Conservation (phyloP, 345 rosid genomes). For the Tarenaya hassleriana region DNA sequence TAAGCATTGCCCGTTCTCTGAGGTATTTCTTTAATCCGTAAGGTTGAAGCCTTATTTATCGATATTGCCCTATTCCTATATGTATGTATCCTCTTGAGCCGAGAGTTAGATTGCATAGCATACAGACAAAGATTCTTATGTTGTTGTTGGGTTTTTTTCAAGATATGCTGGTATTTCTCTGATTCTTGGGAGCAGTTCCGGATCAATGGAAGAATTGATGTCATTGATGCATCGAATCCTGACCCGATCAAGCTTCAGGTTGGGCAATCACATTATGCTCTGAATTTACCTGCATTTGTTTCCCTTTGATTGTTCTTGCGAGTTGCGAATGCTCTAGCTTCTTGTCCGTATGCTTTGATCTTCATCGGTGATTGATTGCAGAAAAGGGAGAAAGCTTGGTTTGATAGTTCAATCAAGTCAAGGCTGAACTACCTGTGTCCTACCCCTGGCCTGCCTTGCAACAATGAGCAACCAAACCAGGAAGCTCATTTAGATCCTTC, state of each 20-base stretch:
- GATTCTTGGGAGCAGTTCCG: conserved; percentile 92
- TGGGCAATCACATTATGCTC: not conserved
- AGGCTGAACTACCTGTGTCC: conserved; percentile 61
- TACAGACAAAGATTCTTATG: not conserved
- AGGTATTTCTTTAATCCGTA: conserved; percentile 40
- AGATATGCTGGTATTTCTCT: conserved; percentile 88
- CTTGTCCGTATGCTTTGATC: not conserved
- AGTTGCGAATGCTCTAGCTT: no score
- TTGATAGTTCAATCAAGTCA: conserved; percentile 57
- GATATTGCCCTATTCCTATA: not conserved
- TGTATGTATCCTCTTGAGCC: not conserved
- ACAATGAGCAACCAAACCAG: conserved; percentile 31
- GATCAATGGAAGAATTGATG: conserved; percentile 65
- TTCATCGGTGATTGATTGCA: conserved; percentile 30
- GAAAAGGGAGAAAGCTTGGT: conserved; percentile 83
- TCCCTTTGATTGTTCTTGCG: conserved; percentile 1
- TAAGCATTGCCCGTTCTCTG: conserved; percentile 63
- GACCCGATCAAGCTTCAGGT: conserved; percentile 71
- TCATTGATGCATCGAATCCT: conserved; percentile 57
- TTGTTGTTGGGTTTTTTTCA: not conserved
- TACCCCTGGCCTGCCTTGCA: conserved; percentile 53
- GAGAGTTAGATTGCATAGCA: not conserved
- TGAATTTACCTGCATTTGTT: not conserved
- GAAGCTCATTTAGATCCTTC: conserved; percentile 53
- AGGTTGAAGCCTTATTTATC: not conserved